Conservation (phyloP, 257 asterid genomes). For the Echium plantagineum region DNA sequence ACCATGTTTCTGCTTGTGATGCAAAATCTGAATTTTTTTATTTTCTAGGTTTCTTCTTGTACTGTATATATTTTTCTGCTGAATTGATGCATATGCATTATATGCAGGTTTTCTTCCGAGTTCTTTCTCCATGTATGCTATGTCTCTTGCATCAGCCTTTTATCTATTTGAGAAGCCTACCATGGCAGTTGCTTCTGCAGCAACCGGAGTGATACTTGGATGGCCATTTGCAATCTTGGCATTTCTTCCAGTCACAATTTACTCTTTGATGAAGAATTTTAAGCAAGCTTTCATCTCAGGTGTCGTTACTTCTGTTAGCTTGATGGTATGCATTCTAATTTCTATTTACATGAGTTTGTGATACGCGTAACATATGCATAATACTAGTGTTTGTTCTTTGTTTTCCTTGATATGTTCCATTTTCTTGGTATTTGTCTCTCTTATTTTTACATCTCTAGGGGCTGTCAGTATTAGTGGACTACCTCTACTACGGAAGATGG, state of each 20-base stretch:
- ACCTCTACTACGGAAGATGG: slow-evolving; percentile 73
- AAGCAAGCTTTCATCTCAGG: slow-evolving; percentile 63
- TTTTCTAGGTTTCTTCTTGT: background rate
- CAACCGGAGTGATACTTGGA: slow-evolving; percentile 84
- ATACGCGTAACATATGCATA: slow-evolving; percentile 4
- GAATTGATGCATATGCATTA: slow-evolving; percentile 9
- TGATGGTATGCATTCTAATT: slow-evolving; percentile 46
- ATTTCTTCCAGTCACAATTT: slow-evolving; percentile 79
- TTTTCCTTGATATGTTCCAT: slow-evolving; percentile 5
- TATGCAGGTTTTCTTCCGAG: slow-evolving; percentile 91
- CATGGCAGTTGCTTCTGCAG: slow-evolving; percentile 77
- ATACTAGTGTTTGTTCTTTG: background rate
- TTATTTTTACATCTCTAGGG: slow-evolving; percentile 38
- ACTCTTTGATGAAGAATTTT: slow-evolving; percentile 53
- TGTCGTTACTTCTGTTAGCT: slow-evolving; percentile 38
- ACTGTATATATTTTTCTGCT: slow-evolving; percentile 5
- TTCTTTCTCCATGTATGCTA: slow-evolving; percentile 91
- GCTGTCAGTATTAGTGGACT: slow-evolving; percentile 62
- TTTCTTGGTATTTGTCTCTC: slow-evolving; percentile 10
- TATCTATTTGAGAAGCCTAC: slow-evolving; percentile 81
- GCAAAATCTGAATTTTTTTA: slow-evolving; percentile 1
- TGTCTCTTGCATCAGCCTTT: slow-evolving; percentile 91
- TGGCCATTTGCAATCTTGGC: slow-evolving; percentile 98
- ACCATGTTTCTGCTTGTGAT: background rate
- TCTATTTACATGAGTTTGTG: slow-evolving; percentile 1